Evolutionary conservation across 192 early-diverging fungal genomes (phyloP).

Genomic region (Coemansia javaensis): DNA sequence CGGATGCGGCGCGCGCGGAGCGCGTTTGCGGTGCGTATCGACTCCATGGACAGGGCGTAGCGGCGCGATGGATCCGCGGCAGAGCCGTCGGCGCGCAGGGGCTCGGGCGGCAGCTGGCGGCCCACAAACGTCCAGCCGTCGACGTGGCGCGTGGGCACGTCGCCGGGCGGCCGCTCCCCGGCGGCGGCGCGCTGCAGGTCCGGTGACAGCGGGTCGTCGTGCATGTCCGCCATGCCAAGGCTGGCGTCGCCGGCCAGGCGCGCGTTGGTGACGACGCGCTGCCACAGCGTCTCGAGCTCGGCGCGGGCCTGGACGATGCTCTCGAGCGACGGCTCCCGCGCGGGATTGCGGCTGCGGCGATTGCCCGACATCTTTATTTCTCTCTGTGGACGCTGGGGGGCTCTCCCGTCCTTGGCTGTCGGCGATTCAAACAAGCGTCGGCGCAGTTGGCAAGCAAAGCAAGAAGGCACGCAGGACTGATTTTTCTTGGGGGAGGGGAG

Average conservation of each 20-base stretch:
- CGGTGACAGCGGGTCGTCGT: too few species aligned
- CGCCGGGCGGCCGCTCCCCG: too few species aligned
- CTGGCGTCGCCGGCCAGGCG: not conserved
- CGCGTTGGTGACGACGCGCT: conserved; percentile 6
- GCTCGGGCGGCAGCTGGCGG: conserved; percentile 1
- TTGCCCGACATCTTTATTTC: conserved; percentile 17
- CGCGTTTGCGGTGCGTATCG: not conserved
- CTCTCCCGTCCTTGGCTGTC: too few species aligned
- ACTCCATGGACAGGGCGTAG: too few species aligned
- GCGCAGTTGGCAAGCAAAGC: too few species aligned
- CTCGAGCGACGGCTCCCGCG: not conserved
- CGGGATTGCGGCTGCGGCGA: not conserved
- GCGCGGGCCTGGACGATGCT: conserved; percentile 3
- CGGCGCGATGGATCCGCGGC: too few species aligned
- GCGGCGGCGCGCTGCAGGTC: not conserved
- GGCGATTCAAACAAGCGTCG: too few species aligned
- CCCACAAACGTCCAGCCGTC: conserved; percentile 35
- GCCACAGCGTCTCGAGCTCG: conserved; percentile 16
- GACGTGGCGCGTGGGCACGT: not conserved
- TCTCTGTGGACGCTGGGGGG: too few species aligned
- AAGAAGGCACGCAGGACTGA: too few species aligned
- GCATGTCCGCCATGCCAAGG: too few species aligned
- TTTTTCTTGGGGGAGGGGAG: too few species aligned
- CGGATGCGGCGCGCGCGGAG: conserved; percentile 1
- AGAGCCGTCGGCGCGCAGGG: too few species aligned